Conservation (phyloP, 2,329 filamentous ascomycete genomes). For the Fusarium tricinctum region DNA sequence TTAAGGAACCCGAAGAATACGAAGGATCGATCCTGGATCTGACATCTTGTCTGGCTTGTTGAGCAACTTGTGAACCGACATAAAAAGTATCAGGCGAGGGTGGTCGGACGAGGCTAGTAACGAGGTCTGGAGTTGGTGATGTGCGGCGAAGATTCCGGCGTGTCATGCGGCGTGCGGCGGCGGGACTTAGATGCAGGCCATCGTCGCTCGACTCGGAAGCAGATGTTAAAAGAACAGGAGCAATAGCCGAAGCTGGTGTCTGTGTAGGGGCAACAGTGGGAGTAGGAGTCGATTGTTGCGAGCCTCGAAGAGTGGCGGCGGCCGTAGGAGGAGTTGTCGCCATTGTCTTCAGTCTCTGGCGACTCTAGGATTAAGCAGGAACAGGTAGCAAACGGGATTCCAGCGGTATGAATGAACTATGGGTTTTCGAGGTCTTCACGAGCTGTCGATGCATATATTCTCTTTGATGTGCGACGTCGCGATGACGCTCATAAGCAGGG, state of each 20-base stretch:
- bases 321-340: constrained; percentile 41
- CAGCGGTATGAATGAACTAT: neutral
- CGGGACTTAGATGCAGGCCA: constrained; percentile 53
- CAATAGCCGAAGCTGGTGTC: constrained; percentile 9
- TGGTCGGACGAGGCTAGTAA: constrained; percentile 57
- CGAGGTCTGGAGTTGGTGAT: constrained; percentile 57
- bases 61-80: constrained; percentile 48
- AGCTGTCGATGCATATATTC: constrained; percentile 33
- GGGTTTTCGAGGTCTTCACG: constrained; percentile 12
- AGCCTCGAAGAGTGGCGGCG: constrained; percentile 20
- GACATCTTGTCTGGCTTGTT: constrained; percentile 41
- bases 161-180: constrained; percentile 55
- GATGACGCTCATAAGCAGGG: constrained; percentile 40
- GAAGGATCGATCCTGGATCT: constrained; percentile 30
- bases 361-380: constrained; percentile 12
- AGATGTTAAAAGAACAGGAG: constrained; percentile 33
- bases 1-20: constrained; percentile 33
- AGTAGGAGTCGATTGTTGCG: constrained; percentile 31
- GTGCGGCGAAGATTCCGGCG: constrained; percentile 54
- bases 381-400: constrained; percentile 10
- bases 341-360: constrained; percentile 30
- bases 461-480: constrained; percentile 32
- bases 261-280: constrained; percentile 19
- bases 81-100: constrained; percentile 57
- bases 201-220: constrained; percentile 57